These are phyloP conservation scores for Aspergillus indologenus DNA, from an alignment of 495 filamentous ascomycete species.

Conservation along the genomic window DNA sequence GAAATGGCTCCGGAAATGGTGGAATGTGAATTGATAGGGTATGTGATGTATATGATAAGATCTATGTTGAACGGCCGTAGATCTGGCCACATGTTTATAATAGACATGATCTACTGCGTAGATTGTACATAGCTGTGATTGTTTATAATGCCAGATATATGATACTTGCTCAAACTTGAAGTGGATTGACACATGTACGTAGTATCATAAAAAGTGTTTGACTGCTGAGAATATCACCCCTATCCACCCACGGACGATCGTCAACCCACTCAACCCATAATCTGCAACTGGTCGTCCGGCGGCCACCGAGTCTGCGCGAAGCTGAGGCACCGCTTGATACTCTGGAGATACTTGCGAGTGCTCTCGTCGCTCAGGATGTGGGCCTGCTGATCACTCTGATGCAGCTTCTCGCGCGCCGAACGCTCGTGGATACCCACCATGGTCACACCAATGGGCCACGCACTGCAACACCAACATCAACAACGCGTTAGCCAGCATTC, in stretches of 20 bases:
- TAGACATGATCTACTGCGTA: background rate
- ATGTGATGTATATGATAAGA: background rate
- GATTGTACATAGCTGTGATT: background rate
- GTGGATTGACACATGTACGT: no score
- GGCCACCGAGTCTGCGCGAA: constrained; percentile 97
- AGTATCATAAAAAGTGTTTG: no score
- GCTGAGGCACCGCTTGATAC: constrained; percentile 94
- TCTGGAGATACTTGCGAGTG: constrained; percentile 93
- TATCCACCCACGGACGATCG: background rate
- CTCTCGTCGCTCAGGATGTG: constrained; percentile 97
- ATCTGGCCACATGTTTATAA: constrained; percentile 8
- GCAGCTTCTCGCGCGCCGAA: constrained; percentile 89
- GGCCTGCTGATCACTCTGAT: constrained; percentile 80
- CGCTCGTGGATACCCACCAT: constrained; percentile 99
- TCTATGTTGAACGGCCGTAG: constrained; percentile 3
- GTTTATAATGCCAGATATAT: background rate
- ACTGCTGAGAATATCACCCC: background rate
- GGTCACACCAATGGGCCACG: constrained; percentile 98
- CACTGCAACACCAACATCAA: constrained; percentile 35
- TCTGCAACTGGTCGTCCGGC: constrained; percentile 84
- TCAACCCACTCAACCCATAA: constrained; percentile 72
- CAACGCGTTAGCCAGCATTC: no score
- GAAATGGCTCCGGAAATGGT: constrained; percentile 3
- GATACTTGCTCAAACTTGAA: background rate
- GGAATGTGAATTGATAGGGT: background rate